A percentile compares a stretch with the other conserved stretches of the same genome.
These are phyloP conservation scores for Hondaea fermentalgiana DNA, from an alignment of 108 stramenopile species.

Conservation along the genomic window DNA sequence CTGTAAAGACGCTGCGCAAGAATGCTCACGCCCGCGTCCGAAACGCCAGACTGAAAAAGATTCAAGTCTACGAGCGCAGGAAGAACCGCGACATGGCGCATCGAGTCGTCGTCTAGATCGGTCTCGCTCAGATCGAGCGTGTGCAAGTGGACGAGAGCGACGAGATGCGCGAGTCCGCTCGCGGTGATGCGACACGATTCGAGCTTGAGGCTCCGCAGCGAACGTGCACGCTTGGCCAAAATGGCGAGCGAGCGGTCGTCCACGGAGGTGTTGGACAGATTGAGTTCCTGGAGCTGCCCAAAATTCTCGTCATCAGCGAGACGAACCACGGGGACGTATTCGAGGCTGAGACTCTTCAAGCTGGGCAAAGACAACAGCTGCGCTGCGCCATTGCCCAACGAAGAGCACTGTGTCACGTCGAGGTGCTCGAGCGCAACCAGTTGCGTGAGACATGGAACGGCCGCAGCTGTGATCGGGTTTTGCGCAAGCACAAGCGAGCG, in stretches of 20 bases:
- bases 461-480: not conserved
- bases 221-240: not conserved
- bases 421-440: not conserved
- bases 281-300: not conserved
- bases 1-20: not conserved
- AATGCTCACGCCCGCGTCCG: not conserved
- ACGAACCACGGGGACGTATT: not conserved
- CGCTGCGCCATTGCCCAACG: not conserved
- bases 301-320: not conserved
- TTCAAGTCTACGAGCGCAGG: not conserved
- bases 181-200: not conserved
- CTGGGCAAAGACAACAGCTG: not conserved
- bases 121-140: not conserved
- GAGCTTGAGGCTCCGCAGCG: not conserved
- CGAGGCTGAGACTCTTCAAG: not conserved
- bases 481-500: not conserved
- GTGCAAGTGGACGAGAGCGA: not conserved
- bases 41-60: not conserved
- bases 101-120: not conserved
- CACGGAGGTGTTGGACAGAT: not conserved
- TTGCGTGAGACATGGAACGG: not conserved
- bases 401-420: not conserved
- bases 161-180: not conserved
- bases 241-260: not conserved
- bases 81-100: not conserved